A percentile compares a stretch with the other conserved stretches of the same genome.
phyloP scores from a whole-genome alignment of 2,329 filamentous ascomycete species.

The Mariannaea elegans region DNA sequence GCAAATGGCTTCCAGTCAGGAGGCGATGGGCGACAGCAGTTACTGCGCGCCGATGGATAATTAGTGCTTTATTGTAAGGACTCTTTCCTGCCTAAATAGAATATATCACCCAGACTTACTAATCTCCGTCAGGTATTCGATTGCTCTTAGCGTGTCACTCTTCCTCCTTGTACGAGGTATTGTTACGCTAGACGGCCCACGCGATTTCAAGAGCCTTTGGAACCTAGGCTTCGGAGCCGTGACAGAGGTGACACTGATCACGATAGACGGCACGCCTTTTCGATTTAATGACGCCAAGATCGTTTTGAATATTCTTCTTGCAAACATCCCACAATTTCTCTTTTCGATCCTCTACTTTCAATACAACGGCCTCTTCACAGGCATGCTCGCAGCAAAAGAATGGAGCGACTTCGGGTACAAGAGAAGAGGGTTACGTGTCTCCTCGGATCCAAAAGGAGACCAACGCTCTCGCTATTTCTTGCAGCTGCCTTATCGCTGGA shows the following conservation, averaged over 20 bases:
- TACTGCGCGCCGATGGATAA: neutral
- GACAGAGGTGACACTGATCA: neutral
- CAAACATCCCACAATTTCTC: conserved; percentile 4
- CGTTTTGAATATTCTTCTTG: neutral
- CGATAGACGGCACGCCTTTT: neutral
- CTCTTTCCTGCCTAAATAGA: neutral
- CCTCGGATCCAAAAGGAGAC: neutral
- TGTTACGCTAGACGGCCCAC: neutral
- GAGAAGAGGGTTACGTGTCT: neutral
- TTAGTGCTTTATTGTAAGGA: neutral
- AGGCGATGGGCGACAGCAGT: neutral
- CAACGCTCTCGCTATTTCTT: conserved; percentile 9
- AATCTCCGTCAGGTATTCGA: neutral
- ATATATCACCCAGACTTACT: neutral
- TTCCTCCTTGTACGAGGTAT: neutral
- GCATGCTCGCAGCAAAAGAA: conserved; percentile 3
- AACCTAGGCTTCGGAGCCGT: conserved; percentile 3
- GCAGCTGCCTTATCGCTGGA: conserved; percentile 5
- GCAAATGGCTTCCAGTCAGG: neutral
- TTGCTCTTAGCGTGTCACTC: neutral
- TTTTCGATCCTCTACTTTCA: conserved; percentile 9
- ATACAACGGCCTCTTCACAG: conserved; percentile 1
- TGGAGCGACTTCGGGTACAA: conserved; percentile 5
- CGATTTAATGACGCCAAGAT: neutral
- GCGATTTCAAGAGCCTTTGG: neutral